phyloP scores from a whole-genome alignment of 1,284 basidiomycete species.

The Microbotryum saponariae region DNA sequence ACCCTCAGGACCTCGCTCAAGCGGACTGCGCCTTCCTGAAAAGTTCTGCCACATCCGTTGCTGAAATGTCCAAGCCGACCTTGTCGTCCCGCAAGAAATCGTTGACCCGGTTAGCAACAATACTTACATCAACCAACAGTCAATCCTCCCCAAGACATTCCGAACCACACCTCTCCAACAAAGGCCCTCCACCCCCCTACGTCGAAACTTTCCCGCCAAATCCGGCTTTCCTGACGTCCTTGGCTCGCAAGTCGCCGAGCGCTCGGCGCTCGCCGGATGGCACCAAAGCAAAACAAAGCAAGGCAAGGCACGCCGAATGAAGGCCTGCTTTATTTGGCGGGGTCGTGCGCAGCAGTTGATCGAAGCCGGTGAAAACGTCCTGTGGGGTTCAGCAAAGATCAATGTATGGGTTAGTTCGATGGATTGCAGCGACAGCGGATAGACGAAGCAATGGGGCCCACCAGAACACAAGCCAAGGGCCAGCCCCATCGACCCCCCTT shows the following conservation, averaged over 20 bases:
- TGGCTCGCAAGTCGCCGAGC: slow-evolving; percentile 75
- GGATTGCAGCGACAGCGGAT: not conserved
- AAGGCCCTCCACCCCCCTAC: slow-evolving; percentile 58
- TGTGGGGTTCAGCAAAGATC: slow-evolving; percentile 38
- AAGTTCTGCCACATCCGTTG: slow-evolving; percentile 16
- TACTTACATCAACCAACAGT: too few relatives aligned
- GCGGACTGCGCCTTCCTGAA: slow-evolving; percentile 9
- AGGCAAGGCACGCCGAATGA: slow-evolving; percentile 55
- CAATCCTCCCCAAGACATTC: slow-evolving; percentile 6
- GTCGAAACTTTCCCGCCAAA: slow-evolving; percentile 60
- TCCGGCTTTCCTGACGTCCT: slow-evolving; percentile 75
- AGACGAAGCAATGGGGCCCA: slow-evolving; percentile 45
- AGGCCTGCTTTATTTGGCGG: slow-evolving; percentile 70
- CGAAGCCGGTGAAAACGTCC: slow-evolving; percentile 92
- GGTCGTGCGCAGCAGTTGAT: slow-evolving; percentile 71
- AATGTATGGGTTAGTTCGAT: too few relatives aligned
- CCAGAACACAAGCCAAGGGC: slow-evolving; percentile 84
- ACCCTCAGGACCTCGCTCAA: not conserved
- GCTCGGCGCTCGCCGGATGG: too few relatives aligned
- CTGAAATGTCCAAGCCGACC: slow-evolving; percentile 20
- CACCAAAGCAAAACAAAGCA: too few relatives aligned
- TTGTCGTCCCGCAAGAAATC: slow-evolving; percentile 18
- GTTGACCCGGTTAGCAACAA: too few relatives aligned
- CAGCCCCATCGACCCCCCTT: slow-evolving; percentile 78
- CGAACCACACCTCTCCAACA: slow-evolving; percentile 65